Conservation (phyloP, 208 protist species). For the Leishmania braziliensis region DNA sequence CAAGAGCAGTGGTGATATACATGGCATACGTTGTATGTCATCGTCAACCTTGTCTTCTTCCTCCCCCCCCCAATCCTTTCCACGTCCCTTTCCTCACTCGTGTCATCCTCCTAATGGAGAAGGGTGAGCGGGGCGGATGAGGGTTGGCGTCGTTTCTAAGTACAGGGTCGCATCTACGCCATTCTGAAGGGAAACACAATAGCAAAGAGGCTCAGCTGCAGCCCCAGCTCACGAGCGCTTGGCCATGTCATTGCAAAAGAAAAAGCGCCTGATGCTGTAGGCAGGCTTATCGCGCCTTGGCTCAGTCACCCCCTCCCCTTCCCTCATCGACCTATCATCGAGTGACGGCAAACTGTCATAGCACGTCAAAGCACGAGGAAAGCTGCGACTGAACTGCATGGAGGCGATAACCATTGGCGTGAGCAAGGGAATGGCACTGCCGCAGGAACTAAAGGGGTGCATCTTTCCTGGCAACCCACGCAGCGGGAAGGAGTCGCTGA, state of each 20-base stretch:
- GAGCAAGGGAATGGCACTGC: constrained; percentile 40
- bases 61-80: too few species aligned
- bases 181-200: neutral
- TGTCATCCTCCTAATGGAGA: neutral
- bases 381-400: constrained; percentile 20
- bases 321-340: neutral
- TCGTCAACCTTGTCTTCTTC: too few species aligned
- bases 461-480: constrained; percentile 24
- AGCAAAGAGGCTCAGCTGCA: neutral
- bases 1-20: too few species aligned
- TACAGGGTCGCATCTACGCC: neutral
- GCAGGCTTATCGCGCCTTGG: neutral
- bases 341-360: neutral
- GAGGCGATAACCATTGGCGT: constrained; percentile 52
- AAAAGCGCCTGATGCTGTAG: neutral
- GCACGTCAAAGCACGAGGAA: neutral
- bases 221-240: neutral
- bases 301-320: neutral
- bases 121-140: neutral
- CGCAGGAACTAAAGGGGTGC: constrained; percentile 23
- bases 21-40: too few species aligned
- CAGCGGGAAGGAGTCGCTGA: constrained; percentile 23
- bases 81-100: neutral
- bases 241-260: neutral
- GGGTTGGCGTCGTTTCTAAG: neutral